These are phyloP conservation scores for Trichomonascus vanleenenianus DNA, from an alignment of 805 yeast genomes.

Conservation along the genomic window DNA sequence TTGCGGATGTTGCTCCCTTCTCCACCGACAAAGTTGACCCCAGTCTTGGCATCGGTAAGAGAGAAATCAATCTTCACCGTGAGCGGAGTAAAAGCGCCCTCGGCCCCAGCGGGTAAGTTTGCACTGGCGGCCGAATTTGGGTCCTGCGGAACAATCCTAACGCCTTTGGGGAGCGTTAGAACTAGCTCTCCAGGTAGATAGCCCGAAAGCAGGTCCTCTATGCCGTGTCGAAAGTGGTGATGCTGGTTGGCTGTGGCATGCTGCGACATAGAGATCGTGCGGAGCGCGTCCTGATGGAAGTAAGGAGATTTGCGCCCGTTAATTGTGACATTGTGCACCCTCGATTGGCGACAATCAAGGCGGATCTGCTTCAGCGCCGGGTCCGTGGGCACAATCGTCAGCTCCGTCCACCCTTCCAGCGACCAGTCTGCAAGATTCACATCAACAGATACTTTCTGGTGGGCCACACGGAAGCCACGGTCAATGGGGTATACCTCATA, in stretches of 20 bases:
- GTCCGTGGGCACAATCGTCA: constrained; percentile 68
- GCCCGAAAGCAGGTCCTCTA: constrained; percentile 46
- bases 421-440: constrained; percentile 59
- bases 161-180: constrained; percentile 55
- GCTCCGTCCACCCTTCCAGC: constrained; percentile 70
- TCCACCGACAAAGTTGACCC: constrained; percentile 68
- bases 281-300: constrained; percentile 46
- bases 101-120: constrained; percentile 16
- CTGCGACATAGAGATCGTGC: constrained; percentile 27
- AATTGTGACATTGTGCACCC: constrained; percentile 53
- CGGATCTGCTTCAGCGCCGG: constrained; percentile 49
- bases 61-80: constrained; percentile 61
- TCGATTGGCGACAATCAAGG: constrained; percentile 68
- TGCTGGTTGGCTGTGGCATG: constrained; percentile 43
- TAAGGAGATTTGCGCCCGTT: constrained; percentile 54
- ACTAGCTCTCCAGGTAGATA: constrained; percentile 56
- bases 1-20: constrained; percentile 35
- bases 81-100: constrained; percentile 56
- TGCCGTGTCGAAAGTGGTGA: constrained; percentile 47
- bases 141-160: constrained; percentile 51
- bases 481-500: constrained; percentile 4
- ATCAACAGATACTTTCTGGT: constrained; percentile 75
- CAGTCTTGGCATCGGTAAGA: constrained; percentile 58
- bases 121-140: constrained; percentile 9
- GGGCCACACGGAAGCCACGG: constrained; percentile 58